A percentile compares a stretch with the other conserved stretches of the same genome.
phyloP scores from a whole-genome alignment of 139 green algal genomes.

The Volvox africanus region DNA sequence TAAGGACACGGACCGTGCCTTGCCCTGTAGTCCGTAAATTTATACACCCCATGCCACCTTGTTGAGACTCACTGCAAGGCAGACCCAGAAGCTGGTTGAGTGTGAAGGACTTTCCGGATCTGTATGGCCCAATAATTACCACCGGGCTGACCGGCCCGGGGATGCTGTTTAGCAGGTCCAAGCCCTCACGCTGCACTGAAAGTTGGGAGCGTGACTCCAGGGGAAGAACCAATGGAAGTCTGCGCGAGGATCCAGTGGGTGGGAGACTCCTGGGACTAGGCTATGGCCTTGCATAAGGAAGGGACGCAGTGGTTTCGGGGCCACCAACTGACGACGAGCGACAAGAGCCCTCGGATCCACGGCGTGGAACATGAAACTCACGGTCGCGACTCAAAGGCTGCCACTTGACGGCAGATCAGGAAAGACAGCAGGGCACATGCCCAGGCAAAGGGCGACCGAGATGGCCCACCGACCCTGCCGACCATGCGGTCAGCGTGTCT shows the following conservation, averaged over 20 bases:
- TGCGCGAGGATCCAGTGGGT: constrained; percentile 10
- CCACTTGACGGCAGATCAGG: background rate
- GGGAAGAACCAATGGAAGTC: constrained; percentile 76
- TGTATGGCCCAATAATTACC: constrained; percentile 94
- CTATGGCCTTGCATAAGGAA: background rate
- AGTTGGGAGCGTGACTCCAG: constrained; percentile 79
- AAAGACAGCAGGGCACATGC: background rate
- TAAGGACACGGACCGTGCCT: background rate
- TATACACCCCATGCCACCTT: no score
- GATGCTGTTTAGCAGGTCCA: constrained; percentile 75
- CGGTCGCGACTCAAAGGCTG: background rate
- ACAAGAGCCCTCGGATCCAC: no score
- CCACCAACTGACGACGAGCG: no score
- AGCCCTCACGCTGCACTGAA: constrained; percentile 67
- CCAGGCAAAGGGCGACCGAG: background rate
- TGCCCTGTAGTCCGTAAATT: background rate
- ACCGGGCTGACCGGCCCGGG: constrained; percentile 74
- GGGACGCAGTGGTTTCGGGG: no score
- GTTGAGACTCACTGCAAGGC: constrained; percentile 74
- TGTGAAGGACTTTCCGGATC: constrained; percentile 91
- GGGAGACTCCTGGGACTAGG: background rate
- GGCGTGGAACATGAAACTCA: background rate
- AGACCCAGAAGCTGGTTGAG: constrained; percentile 94
- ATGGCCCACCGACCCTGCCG: background rate
- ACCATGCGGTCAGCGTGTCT: background rate